Percentiles rank a stretch among this genome's conserved stretches.
Evolutionary conservation across 2,329 filamentous ascomycete species (phyloP).

Genomic region (Aspergillus oerlinghausenensis): DNA sequence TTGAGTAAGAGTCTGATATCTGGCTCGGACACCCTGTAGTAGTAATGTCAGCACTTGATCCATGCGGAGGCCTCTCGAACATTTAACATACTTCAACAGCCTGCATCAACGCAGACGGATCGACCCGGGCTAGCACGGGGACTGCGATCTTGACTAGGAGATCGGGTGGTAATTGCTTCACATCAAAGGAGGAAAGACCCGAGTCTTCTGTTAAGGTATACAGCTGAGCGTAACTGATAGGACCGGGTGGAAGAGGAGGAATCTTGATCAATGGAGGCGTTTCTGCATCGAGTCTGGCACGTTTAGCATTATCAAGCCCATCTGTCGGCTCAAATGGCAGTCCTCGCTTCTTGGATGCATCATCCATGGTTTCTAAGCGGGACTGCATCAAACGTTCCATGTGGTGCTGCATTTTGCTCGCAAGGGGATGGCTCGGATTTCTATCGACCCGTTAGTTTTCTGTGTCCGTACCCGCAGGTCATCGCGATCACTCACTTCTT

Average conservation of each 20-base stretch:
- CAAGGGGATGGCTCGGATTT: conserved; percentile 72
- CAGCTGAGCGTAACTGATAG: conserved; percentile 73
- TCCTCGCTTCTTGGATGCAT: conserved; percentile 69
- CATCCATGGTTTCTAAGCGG: conserved; percentile 74
- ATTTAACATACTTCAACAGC: conserved; percentile 62
- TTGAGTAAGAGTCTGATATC: conserved; percentile 34
- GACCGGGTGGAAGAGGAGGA: conserved; percentile 68
- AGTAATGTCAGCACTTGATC: conserved; percentile 4
- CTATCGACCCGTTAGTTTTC: conserved; percentile 43
- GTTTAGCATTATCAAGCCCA: conserved; percentile 71
- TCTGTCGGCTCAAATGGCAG: conserved; percentile 66
- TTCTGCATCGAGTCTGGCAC: conserved; percentile 63
- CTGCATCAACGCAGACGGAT: conserved; percentile 63
- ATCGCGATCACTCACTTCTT: conserved; percentile 58
- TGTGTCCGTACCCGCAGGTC: neutral
- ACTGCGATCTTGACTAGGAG: conserved; percentile 78
- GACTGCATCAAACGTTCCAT: conserved; percentile 76
- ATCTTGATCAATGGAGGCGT: conserved; percentile 50
- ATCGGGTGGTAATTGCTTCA: conserved; percentile 69
- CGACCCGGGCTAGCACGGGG: conserved; percentile 68
- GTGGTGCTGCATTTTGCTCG: conserved; percentile 77
- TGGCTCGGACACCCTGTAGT: conserved; percentile 34
- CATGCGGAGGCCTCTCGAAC: neutral
- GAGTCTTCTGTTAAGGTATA: conserved; percentile 79
- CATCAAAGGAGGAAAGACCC: conserved; percentile 74